Evolutionary conservation across 257 asterid genomes (phyloP).

Genomic region (Gardenia jasminoides): DNA sequence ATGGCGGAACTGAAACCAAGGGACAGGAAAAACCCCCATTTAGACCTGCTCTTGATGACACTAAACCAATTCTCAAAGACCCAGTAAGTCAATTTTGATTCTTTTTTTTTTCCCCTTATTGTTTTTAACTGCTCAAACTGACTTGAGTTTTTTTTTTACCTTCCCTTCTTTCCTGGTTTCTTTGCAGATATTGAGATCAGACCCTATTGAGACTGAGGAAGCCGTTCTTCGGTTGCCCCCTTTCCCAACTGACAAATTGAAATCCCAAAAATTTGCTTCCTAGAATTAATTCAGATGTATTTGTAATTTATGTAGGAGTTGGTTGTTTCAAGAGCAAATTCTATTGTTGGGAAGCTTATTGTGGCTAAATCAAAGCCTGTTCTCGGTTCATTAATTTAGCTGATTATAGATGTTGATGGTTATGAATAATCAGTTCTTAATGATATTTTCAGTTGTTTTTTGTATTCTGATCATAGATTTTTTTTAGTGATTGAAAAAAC

Average conservation of each 20-base stretch:
- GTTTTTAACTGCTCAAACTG: not conserved
- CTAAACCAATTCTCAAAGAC: slow-evolving; percentile 75
- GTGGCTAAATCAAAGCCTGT: too few relatives aligned
- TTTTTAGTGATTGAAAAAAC: too few relatives aligned
- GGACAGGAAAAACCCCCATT: slow-evolving; percentile 51
- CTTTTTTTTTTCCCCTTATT: too few relatives aligned
- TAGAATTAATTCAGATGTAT: not conserved
- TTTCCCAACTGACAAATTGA: slow-evolving; percentile 42
- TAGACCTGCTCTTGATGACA: slow-evolving; percentile 72
- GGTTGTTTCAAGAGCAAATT: not conserved
- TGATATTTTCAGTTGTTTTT: too few relatives aligned
- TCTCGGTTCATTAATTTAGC: too few relatives aligned
- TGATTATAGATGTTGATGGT: too few relatives aligned
- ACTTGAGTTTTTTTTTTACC: not conserved
- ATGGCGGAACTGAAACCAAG: slow-evolving; percentile 22
- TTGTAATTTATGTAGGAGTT: too few relatives aligned
- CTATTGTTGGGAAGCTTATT: too few relatives aligned
- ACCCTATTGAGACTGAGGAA: slow-evolving; percentile 91
- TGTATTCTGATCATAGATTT: too few relatives aligned
- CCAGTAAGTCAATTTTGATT: slow-evolving; percentile 39
- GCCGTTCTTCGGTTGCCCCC: slow-evolving; percentile 82
- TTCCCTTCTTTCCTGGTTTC: not conserved
- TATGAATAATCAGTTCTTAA: too few relatives aligned
- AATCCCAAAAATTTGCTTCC: not conserved
- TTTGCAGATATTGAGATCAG: slow-evolving; percentile 70